Evolutionary conservation across 371 early-diverging fungal species (phyloP).

Genomic region (Haplosporangium sp.): DNA sequence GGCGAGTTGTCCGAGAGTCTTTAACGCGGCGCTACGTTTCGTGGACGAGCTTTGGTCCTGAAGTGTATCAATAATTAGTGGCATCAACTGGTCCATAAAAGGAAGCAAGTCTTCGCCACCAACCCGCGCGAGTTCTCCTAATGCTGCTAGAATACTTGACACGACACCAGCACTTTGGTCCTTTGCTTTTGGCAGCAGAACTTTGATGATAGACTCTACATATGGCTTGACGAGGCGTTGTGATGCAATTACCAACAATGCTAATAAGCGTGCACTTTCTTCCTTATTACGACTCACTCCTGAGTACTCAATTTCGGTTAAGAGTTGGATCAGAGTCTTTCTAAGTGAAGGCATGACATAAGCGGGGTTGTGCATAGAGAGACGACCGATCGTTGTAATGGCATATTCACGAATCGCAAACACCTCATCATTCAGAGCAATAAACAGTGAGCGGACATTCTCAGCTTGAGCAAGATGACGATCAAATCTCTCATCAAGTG

Average conservation of each 20-base stretch:
- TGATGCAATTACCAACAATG: conserved; percentile 82
- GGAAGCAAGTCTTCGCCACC: conserved; percentile 89
- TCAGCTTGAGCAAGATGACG: conserved; percentile 92
- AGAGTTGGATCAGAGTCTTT: conserved; percentile 87
- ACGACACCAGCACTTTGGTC: conserved; percentile 88
- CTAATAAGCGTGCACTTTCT: conserved; percentile 86
- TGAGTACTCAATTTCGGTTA: conserved; percentile 94
- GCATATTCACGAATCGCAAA: conserved; percentile 91
- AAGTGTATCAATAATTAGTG: conserved; percentile 90
- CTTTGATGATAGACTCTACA: conserved; percentile 89
- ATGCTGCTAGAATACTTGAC: conserved; percentile 83
- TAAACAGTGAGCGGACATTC: conserved; percentile 88
- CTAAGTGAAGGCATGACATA: conserved; percentile 93
- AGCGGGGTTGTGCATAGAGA: conserved; percentile 91
- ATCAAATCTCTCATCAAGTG: conserved; percentile 88
- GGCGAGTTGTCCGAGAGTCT: conserved; percentile 86
- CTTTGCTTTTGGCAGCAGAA: conserved; percentile 85
- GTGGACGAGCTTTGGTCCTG: conserved; percentile 89
- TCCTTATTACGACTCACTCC: conserved; percentile 88
- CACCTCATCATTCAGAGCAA: conserved; percentile 93
- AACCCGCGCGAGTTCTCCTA: conserved; percentile 91
- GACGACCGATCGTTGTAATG: conserved; percentile 88
- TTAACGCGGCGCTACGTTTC: conserved; percentile 91
- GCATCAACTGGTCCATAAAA: conserved; percentile 86
- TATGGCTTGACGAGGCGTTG: conserved; percentile 91